phyloP scores from a whole-genome alignment of 345 rosid genomes.

The Dovyalis caffra region DNA sequence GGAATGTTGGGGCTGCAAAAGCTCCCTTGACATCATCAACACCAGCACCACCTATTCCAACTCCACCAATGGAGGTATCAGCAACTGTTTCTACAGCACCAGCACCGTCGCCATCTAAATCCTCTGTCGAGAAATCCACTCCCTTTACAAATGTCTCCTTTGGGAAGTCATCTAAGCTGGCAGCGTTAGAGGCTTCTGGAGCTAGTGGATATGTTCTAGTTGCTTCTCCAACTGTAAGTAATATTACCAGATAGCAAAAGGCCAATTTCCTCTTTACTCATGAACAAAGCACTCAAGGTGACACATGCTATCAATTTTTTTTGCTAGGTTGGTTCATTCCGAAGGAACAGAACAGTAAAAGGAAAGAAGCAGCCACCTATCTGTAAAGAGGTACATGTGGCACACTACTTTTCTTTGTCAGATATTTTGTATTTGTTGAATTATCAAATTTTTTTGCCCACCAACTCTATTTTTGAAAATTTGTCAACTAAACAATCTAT shows the following conservation, averaged over 20 bases:
- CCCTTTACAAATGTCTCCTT: constrained; percentile 64
- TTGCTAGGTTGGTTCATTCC: constrained; percentile 73
- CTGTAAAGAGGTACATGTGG: constrained; percentile 64
- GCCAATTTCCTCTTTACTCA: not conserved
- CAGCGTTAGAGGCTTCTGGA: constrained; percentile 82
- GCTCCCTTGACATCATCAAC: constrained; percentile 51
- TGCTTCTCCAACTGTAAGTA: constrained; percentile 64
- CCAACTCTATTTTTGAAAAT: not conserved
- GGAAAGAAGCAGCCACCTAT: constrained; percentile 71
- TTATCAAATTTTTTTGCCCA: constrained; percentile 2
- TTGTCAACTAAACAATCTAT: not conserved
- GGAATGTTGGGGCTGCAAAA: constrained; percentile 57
- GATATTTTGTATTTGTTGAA: not conserved
- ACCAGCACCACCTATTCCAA: constrained; percentile 83
- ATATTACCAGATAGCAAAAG: not conserved
- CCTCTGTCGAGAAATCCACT: constrained; percentile 47
- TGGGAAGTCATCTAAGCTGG: constrained; percentile 69
- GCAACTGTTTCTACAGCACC: constrained; percentile 39
- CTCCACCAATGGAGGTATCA: constrained; percentile 66
- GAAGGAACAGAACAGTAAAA: constrained; percentile 68
- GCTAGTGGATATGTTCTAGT: constrained; percentile 62
- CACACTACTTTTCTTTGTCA: not conserved
- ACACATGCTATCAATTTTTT: not conserved
- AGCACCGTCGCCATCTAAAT: constrained; percentile 46
- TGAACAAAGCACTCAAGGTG: constrained; percentile 6